Evolutionary conservation across 768 basidiomycete species (phyloP).

Genomic region (Jaapia argillacea): DNA sequence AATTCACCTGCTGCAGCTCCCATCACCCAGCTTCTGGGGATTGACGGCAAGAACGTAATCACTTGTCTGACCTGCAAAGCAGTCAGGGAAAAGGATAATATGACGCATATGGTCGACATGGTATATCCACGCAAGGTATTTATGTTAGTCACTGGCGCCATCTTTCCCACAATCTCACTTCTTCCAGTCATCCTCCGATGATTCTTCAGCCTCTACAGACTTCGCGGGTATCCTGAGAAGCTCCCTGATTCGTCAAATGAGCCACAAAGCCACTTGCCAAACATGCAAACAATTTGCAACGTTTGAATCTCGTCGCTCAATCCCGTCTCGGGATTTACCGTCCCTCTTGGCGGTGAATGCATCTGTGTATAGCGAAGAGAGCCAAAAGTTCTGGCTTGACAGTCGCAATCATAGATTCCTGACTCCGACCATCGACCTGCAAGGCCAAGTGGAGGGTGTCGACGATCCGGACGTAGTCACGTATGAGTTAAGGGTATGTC

Average conservation of each 20-base stretch:
- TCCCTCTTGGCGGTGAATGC: conserved; percentile 84
- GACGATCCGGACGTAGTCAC: conserved; percentile 44
- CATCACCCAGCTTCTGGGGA: conserved; percentile 77
- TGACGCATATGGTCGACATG: conserved; percentile 80
- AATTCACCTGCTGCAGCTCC: conserved; percentile 46
- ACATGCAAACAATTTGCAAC: conserved; percentile 70
- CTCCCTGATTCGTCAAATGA: conserved; percentile 73
- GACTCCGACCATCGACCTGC: conserved; percentile 41
- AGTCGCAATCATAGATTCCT: conserved; percentile 48
- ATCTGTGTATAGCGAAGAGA: conserved; percentile 68
- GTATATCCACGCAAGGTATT: conserved; percentile 77
- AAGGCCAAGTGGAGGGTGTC: conserved; percentile 47
- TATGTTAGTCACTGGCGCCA: not conserved
- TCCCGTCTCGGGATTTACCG: conserved; percentile 59
- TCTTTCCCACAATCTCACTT: conserved; percentile 1
- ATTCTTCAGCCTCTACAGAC: conserved; percentile 29
- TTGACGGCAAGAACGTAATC: conserved; percentile 67
- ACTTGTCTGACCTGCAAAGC: conserved; percentile 69
- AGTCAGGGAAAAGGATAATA: conserved; percentile 61
- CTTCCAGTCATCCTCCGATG: conserved; percentile 24
- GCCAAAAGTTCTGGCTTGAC: conserved; percentile 69
- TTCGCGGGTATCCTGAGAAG: conserved; percentile 62
- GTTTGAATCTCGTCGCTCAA: conserved; percentile 61
- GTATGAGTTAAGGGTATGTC: conserved; percentile 68
- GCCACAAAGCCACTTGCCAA: conserved; percentile 82